Conservation (phyloP, 371 early-diverging fungal genomes). For the Apophysomyces elegans region DNA sequence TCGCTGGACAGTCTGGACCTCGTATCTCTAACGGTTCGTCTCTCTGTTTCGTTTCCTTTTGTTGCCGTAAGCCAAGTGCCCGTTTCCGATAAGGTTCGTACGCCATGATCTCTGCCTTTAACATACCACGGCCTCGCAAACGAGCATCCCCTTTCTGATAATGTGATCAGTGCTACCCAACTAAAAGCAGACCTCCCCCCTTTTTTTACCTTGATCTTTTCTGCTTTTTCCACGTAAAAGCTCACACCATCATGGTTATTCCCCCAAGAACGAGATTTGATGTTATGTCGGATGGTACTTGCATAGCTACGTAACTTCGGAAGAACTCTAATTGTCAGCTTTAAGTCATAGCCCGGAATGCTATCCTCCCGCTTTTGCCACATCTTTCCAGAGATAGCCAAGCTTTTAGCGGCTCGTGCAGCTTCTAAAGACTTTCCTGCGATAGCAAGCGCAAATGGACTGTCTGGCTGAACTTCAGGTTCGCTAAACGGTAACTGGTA, state of each 20-base stretch:
- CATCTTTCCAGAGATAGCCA: conserved; percentile 26
- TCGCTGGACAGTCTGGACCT: conserved; percentile 8
- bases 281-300: conserved; percentile 64
- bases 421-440: conserved; percentile 34
- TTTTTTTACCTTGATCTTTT: conserved; percentile 36
- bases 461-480: conserved; percentile 30
- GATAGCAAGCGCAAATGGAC: conserved; percentile 35
- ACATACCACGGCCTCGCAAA: conserved; percentile 21
- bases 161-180: neutral
- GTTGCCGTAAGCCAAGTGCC: conserved; percentile 21
- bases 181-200: neutral
- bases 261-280: conserved; percentile 75
- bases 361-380: conserved; percentile 9
- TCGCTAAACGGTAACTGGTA: conserved; percentile 32
- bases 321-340: conserved; percentile 74
- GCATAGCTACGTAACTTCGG: conserved; percentile 75
- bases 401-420: conserved; percentile 22
- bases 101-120: conserved; percentile 31
- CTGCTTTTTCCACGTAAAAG: conserved; percentile 69
- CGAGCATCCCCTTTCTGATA: conserved; percentile 33
- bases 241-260: conserved; percentile 78
- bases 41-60: neutral
- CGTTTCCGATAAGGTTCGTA: conserved; percentile 30
- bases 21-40: conserved; percentile 15
- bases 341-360: conserved; percentile 60